phyloP scores from a whole-genome alignment of 306 rosid species.

The Lupinus albus region DNA sequence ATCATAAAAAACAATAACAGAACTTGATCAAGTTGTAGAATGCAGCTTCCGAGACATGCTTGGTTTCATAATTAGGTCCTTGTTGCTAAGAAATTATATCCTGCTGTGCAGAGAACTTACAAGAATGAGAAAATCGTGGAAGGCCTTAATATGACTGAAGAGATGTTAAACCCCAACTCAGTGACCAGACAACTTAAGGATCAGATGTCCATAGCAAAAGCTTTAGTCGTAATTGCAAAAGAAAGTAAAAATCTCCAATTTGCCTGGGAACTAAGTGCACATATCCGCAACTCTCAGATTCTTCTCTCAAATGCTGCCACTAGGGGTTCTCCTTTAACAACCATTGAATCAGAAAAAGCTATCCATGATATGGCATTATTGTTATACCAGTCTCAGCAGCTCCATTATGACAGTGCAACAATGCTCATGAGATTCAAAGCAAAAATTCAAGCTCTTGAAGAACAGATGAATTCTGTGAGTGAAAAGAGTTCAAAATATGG shows the following conservation, averaged over 20 bases:
- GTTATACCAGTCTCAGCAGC: slow-evolving; percentile 84
- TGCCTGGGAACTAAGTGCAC: slow-evolving; percentile 95
- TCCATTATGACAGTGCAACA: slow-evolving; percentile 87
- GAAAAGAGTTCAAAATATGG: slow-evolving; percentile 91
- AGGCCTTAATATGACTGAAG: slow-evolving; percentile 83
- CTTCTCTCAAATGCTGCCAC: slow-evolving; percentile 85
- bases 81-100: slow-evolving; percentile 20
- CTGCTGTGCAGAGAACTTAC: slow-evolving; percentile 61
- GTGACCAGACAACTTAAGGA: slow-evolving; percentile 78
- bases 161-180: slow-evolving; percentile 72
- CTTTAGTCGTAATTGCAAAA: slow-evolving; percentile 84
- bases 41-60: slow-evolving; percentile 35
- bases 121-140: slow-evolving; percentile 70
- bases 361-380: slow-evolving; percentile 75
- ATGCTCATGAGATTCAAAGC: slow-evolving; percentile 92
- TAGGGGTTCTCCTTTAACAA: slow-evolving; percentile 68
- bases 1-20: slow-evolving; percentile 23
- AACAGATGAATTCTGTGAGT: slow-evolving; percentile 71
- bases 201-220: slow-evolving; percentile 86
- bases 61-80: slow-evolving; percentile 4
- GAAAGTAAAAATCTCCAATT: slow-evolving; percentile 86
- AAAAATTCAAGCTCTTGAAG: slow-evolving; percentile 78
- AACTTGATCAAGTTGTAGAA: slow-evolving; percentile 31
- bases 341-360: slow-evolving; percentile 65
- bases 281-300: slow-evolving; percentile 80